A percentile compares a stretch with the other conserved stretches of the same genome.
Evolutionary conservation across 140 eudicot genomes (phyloP).

Genomic region (Erigeron philadelphicus): DNA sequence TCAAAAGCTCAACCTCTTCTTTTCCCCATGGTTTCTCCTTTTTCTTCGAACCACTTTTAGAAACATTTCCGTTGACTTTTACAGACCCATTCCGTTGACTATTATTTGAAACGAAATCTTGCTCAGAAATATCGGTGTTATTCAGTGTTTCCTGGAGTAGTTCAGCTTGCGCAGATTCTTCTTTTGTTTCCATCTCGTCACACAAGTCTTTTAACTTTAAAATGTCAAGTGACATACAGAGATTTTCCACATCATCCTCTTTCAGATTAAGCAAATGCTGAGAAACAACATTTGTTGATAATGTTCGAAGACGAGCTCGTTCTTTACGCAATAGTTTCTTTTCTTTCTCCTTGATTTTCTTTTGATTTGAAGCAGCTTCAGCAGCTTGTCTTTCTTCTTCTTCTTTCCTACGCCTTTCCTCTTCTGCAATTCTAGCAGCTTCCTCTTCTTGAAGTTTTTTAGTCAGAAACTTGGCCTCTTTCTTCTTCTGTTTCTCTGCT

Average conservation of each 20-base stretch:
- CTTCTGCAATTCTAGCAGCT: conserved; percentile 66
- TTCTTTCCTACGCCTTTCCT: conserved; percentile 60
- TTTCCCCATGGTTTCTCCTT: conserved; percentile 79
- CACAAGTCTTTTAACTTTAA: conserved; percentile 54
- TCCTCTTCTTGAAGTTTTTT: conserved; percentile 79
- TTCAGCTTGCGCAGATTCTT: conserved; percentile 45
- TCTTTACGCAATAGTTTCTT: conserved; percentile 92
- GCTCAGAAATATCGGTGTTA: conserved; percentile 29
- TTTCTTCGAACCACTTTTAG: conserved; percentile 39
- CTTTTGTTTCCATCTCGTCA: conserved; percentile 61
- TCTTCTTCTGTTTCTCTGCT: conserved; percentile 78
- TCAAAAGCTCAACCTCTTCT: conserved; percentile 82
- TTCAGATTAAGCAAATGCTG: conserved; percentile 45
- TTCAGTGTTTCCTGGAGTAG: conserved; percentile 41
- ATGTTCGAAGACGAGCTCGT: conserved; percentile 62
- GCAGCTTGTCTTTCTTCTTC: conserved; percentile 83
- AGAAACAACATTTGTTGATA: conserved; percentile 45
- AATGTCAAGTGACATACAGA: conserved; percentile 65
- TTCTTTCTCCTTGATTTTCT: conserved; percentile 77
- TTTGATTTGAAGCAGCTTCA: conserved; percentile 66
- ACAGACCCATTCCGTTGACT: conserved; percentile 25
- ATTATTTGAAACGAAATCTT: conserved; percentile 27
- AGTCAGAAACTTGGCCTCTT: conserved; percentile 60
- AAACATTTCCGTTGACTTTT: conserved; percentile 16
- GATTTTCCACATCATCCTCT: conserved; percentile 60